Percentiles rank a stretch among this genome's conserved stretches.
phyloP scores from a whole-genome alignment of 2,329 filamentous ascomycete species.

The Cadophora malorum region DNA sequence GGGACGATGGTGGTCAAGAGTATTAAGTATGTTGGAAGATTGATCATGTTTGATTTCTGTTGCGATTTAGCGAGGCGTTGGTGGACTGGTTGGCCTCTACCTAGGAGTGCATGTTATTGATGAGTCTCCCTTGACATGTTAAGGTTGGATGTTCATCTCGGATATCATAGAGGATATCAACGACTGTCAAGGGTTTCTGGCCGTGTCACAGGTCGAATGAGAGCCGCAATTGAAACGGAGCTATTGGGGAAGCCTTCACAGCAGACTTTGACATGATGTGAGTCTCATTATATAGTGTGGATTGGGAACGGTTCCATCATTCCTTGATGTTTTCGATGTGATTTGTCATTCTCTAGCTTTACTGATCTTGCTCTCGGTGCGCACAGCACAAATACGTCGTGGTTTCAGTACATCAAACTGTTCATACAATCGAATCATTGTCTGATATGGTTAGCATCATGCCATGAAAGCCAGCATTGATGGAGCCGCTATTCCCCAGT shows the following conservation, averaged over 20 bases:
- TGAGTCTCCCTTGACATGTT: not conserved
- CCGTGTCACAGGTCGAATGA: not conserved
- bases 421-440: too few species aligned
- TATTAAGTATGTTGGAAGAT: conserved; percentile 28
- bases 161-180: conserved; percentile 2
- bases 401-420: too few species aligned
- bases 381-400: too few species aligned
- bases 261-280: not conserved
- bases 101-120: not conserved
- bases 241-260: not conserved
- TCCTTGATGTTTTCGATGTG: too few species aligned
- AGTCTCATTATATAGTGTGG: not conserved
- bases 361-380: too few species aligned
- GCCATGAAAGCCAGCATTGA: too few species aligned
- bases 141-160: not conserved
- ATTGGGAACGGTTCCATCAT: too few species aligned
- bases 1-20: conserved; percentile 52
- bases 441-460: too few species aligned
- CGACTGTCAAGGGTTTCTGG: not conserved
- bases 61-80: conserved; percentile 29
- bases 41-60: conserved; percentile 1
- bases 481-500: too few species aligned
- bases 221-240: not conserved
- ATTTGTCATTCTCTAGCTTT: too few species aligned
- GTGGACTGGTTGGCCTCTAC: conserved; percentile 9